Evolutionary conservation across 2,329 filamentous ascomycete species (phyloP), one percentile per base, ranked within the genome.

Genomic region (Penicillium occitanis): DNA sequence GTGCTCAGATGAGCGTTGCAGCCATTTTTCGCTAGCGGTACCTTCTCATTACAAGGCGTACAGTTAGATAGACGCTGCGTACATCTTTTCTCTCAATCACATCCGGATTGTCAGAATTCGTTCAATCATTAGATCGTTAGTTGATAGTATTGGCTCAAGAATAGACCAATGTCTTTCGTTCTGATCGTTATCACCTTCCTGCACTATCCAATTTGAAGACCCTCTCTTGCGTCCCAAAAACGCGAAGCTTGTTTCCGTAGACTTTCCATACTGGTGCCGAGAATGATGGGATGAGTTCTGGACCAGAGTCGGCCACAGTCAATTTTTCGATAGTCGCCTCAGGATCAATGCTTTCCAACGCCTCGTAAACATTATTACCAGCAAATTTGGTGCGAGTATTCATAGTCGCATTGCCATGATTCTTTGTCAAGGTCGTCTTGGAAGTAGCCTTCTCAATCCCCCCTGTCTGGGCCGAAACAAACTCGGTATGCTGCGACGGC

Each of bases 11-110:
- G 78, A 83, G 91, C 81, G 75, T 71, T 82, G 89, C 90, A 91
- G 90, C 90, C 90, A 91, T 91, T 93, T 93, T 96, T 93, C 93
- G 93, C 93, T 97, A 97, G 91, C 93, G 88, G 91, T 90, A 90
- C 91, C 92, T 93, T 91, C 87, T 81, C 81, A 19, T 76, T 80
- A 79, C 87, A 92, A 91, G 90, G 91, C 85, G 87, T 89, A 88
- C 90, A 86, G 92, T 94, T 97, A 96, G 93, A 97, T 97, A 96
- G 93, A 87, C 87, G 88, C 88, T 92, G 92, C 90, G 85, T 79
- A 96, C 91, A 97, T 73, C 11, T 51, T 51, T 50, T 28, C 13
- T 25, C 35, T 28, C 35, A 37, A 17, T 42, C 25, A 17, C 30
- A 57, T 22, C 25, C 14, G 7, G 10, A 19, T 35, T 19, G 30